A percentile compares a stretch with the other conserved stretches of the same genome.
These are phyloP conservation scores for Diplodia corticola DNA, from an alignment of 2,329 filamentous ascomycete genomes.

Conservation along the genomic window DNA sequence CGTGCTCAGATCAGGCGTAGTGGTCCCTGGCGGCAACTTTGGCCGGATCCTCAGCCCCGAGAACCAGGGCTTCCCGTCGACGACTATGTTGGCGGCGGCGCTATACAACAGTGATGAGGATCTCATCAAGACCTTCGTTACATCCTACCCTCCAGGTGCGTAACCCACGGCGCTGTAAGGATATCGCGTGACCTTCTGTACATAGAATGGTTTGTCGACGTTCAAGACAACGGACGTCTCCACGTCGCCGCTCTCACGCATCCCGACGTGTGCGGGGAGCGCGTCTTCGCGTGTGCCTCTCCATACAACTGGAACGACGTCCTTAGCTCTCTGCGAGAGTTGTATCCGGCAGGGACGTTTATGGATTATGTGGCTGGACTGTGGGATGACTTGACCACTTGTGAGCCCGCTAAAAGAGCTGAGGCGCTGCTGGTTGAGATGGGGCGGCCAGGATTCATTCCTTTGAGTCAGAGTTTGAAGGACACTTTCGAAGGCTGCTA, in stretches of 20 bases:
- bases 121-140: background rate
- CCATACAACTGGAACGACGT: slow-evolving; percentile 24
- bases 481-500: background rate
- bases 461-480: background rate
- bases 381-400: slow-evolving; percentile 20
- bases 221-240: slow-evolving; percentile 28
- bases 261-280: slow-evolving; percentile 23
- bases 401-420: slow-evolving; percentile 14
- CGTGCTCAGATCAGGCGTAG: background rate
- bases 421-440: background rate
- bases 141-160: background rate
- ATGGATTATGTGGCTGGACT: slow-evolving; percentile 11
- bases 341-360: background rate
- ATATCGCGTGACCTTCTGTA: background rate
- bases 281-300: slow-evolving; percentile 26
- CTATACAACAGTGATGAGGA: slow-evolving; percentile 25
- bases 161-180: background rate
- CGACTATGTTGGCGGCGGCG: slow-evolving; percentile 22
- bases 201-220: slow-evolving; percentile 26
- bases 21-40: slow-evolving; percentile 23
- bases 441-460: background rate
- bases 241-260: slow-evolving; percentile 28
- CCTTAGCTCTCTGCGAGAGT: slow-evolving; percentile 16
- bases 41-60: slow-evolving; percentile 24
- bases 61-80: slow-evolving; percentile 26